Percentiles rank a stretch among this genome's conserved stretches.
These are phyloP conservation scores for Grifola frondosa DNA, from an alignment of 1,284 basidiomycete genomes.

Conservation along the genomic window DNA sequence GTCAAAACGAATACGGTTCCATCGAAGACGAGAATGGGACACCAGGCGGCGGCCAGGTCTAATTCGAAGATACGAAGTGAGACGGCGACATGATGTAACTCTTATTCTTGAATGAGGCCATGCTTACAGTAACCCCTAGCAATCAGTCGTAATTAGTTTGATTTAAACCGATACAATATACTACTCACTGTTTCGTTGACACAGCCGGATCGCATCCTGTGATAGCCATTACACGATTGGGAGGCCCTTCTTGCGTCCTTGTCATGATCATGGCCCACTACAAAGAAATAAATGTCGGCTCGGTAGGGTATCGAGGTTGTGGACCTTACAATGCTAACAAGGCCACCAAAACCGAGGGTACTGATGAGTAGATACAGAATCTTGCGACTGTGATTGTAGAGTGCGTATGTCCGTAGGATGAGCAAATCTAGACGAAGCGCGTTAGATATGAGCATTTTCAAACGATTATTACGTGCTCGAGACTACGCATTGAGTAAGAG, in stretches of 20 bases:
- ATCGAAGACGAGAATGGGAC: conserved; percentile 4
- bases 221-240: background rate
- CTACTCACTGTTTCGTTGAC: conserved; percentile 6
- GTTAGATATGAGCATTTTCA: too few relatives aligned
- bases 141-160: too few relatives aligned
- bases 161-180: background rate
- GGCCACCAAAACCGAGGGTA: background rate
- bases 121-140: conserved; percentile 10
- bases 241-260: background rate
- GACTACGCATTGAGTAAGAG: too few relatives aligned
- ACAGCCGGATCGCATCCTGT: conserved; percentile 5
- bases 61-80: too few relatives aligned
- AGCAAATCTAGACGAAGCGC: too few relatives aligned
- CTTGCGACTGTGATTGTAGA: conserved; percentile 2
- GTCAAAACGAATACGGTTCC: conserved; percentile 7
- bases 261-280: conserved; percentile 9
- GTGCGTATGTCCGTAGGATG: conserved; percentile 5
- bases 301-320: background rate
- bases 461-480: too few relatives aligned
- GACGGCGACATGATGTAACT: too few relatives aligned
- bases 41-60: conserved; percentile 9
- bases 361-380: background rate
- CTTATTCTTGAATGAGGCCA: too few relatives aligned
- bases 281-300: background rate
- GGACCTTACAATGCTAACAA: conserved; percentile 1